Percentiles rank a stretch among this genome's conserved stretches.
phyloP scores from a whole-genome alignment of 495 filamentous ascomycete species.

The Aspergillus cavernicola region DNA sequence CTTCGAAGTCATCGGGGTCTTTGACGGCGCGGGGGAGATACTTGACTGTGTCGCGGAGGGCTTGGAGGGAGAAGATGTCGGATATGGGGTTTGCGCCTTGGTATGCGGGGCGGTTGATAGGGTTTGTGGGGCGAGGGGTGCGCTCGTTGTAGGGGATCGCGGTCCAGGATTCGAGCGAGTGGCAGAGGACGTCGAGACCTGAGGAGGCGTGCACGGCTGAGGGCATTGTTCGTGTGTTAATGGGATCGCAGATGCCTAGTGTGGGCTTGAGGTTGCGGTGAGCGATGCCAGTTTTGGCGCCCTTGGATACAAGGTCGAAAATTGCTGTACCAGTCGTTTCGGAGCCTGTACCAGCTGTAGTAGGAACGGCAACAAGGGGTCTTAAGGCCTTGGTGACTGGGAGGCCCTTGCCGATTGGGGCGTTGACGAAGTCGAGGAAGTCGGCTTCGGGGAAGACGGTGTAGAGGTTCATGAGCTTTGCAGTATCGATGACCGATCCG shows the following conservation, averaged over 20 bases:
- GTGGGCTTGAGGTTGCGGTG: conserved; percentile 94
- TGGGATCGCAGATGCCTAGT: conserved; percentile 90
- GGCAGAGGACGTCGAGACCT: conserved; percentile 91
- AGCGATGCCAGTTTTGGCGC: conserved; percentile 91
- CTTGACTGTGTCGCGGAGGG: conserved; percentile 75
- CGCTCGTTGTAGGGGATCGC: conserved; percentile 91
- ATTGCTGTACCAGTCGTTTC: conserved; percentile 98
- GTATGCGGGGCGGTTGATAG: conserved; percentile 87
- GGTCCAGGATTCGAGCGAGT: conserved; percentile 91
- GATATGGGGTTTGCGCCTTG: conserved; percentile 97
- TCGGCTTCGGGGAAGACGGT: conserved; percentile 80
- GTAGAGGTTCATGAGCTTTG: conserved; percentile 98
- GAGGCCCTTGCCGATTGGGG: conserved; percentile 81
- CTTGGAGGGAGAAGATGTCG: conserved; percentile 88
- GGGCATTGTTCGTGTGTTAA: conserved; percentile 95
- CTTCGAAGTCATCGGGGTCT: conserved; percentile 86
- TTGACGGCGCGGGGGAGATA: conserved; percentile 83
- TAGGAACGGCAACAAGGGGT: conserved; percentile 89
- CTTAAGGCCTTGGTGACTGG: conserved; percentile 76
- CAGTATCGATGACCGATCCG: conserved; percentile 90
- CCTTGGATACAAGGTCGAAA: conserved; percentile 85
- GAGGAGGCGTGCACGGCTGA: conserved; percentile 83
- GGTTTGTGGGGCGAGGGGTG: conserved; percentile 79
- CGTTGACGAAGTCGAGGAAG: conserved; percentile 97
- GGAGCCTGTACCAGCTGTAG: conserved; percentile 90